Base-by-base conservation (phyloP, 148 eudicot genomes). In the Agrostemma githago region DNA sequence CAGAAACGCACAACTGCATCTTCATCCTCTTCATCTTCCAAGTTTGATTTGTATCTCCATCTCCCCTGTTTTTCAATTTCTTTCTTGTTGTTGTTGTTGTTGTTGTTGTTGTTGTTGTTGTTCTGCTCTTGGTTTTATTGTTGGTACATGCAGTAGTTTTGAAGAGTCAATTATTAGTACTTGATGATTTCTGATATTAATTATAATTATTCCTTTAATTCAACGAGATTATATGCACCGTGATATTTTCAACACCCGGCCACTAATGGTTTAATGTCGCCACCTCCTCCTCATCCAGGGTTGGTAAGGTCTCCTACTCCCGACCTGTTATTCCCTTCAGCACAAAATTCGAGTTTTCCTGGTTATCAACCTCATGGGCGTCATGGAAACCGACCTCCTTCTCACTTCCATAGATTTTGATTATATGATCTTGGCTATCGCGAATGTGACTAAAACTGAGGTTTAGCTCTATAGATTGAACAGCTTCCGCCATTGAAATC, bases 261-360 rank as follows among this genome's bases (percentile, higher is more conserved):
- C 42, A 37, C 7, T 66, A 58, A 41, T 58, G 44, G 42, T 44
- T 46, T 21, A 20, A 17, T 66, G n/a, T n/a, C n/a, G 58, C 43
- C 44, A 37, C 76, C 56, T 65, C n/a, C n/a, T n/a, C 80, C 57
- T 70, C 72, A n/a, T 43, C 0, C 19, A 38, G 67, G 60, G 62
- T 59, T 44, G 14, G 71, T 59, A 26, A 72, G 71, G 66, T 16
- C 51, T 8, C 41, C 42, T 72, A 38, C 48, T 58, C 14, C 72
- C 66, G 44, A 19, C 53, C 67, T 15, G 0, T 51, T 26, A 4
- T 60, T 62, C 59, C 51, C 58, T 26, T 16, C 8, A 16, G 46
- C 14, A 17, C 58, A 51, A 51, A 51, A 4, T 51, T 51, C 56
- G 15, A 51, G 14, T 15, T 10, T 15, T 15, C 56, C 71, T 0